A percentile compares a stretch with the other conserved stretches of the same genome.
Evolutionary conservation across 805 yeast genomes (phyloP).

Genomic region (Starmerella sp.): DNA sequence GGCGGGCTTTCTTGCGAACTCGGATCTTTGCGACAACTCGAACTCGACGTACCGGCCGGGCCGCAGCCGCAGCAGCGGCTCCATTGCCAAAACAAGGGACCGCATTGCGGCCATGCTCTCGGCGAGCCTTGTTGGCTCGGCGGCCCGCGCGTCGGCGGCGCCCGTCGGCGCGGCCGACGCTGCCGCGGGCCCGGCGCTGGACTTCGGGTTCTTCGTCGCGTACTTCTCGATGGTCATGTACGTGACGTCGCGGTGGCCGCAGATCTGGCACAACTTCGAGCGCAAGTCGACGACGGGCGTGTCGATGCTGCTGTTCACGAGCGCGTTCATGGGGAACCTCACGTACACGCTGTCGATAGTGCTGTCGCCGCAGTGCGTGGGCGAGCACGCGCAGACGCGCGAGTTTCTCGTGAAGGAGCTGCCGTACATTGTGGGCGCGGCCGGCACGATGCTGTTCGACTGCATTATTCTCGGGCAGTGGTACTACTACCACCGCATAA

Average conservation of each 20-base stretch:
- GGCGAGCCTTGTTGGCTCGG: slow-evolving; percentile 3
- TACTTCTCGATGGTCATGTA: slow-evolving; percentile 74
- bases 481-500: slow-evolving; percentile 9
- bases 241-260: slow-evolving; percentile 73
- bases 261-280: slow-evolving; percentile 58
- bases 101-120: slow-evolving; percentile 11
- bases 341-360: slow-evolving; percentile 68
- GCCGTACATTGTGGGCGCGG: slow-evolving; percentile 74
- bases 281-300: slow-evolving; percentile 81
- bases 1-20: background rate
- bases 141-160: slow-evolving; percentile 11
- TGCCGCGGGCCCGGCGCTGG: background rate
- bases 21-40: slow-evolving; percentile 9
- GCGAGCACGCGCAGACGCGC: slow-evolving; percentile 29
- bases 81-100: background rate
- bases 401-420: slow-evolving; percentile 54
- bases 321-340: slow-evolving; percentile 69
- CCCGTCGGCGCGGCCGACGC: background rate
- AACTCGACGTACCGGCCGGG: background rate
- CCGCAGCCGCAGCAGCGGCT: background rate
- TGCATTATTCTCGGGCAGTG: slow-evolving; percentile 34
- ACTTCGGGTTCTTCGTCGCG: slow-evolving; percentile 44
- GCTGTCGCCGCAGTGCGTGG: slow-evolving; percentile 39
- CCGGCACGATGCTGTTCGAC: slow-evolving; percentile 78
- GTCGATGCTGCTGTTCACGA: slow-evolving; percentile 65